Evolutionary conservation across 345 rosid species (phyloP), one percentile per base, ranked within the genome.

Genomic region (Eucalyptus albens): DNA sequence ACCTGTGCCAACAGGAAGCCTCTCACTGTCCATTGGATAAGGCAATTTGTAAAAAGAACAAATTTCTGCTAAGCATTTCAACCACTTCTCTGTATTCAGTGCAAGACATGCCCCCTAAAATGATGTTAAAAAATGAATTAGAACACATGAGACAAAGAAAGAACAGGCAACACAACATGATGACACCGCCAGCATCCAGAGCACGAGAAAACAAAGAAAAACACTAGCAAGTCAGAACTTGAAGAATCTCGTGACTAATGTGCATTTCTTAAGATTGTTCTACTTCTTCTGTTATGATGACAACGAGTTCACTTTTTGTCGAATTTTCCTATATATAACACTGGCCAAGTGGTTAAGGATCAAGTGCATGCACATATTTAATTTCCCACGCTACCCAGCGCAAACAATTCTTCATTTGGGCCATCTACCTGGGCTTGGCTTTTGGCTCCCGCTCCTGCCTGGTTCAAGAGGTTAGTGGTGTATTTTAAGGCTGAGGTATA

Each of bases 1-100:
- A 88, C 99, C 99, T 13, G 94, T 96, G 91, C 99, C 99, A 88
- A 95, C 95, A 53, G 99, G 99, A 90, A 96, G 97, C 95, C 94
- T 96, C 92, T 96, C 95, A 90, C 96, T 96, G 65, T 93, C 96
- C 4, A 91, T 93, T 77, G 94, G 94, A 65, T 88, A 82, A 90
- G 98, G 96, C 91, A 97, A 92, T 67, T 92, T 91, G 90, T 96
- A 96, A 93, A 95, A 96, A 50, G 89, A 89, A 92, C 98, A 94
- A 82, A 97, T 94, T 93, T 93, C 94, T 91, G 88, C 90, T 88
- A 96, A 92, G 92, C 97, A 94, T 89, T 93, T 94, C 90, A 94
- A 93, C 99, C 99, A 97, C 92, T 94, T 97, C 89, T 94, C 97
- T n/a, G 97, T 98, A 92, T 95, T 94, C 86, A 97, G 90, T 11